These are phyloP conservation scores for Chloranthus sessilifolius DNA, from an alignment of 164 flowering plant genomes.

Conservation along the genomic window DNA sequence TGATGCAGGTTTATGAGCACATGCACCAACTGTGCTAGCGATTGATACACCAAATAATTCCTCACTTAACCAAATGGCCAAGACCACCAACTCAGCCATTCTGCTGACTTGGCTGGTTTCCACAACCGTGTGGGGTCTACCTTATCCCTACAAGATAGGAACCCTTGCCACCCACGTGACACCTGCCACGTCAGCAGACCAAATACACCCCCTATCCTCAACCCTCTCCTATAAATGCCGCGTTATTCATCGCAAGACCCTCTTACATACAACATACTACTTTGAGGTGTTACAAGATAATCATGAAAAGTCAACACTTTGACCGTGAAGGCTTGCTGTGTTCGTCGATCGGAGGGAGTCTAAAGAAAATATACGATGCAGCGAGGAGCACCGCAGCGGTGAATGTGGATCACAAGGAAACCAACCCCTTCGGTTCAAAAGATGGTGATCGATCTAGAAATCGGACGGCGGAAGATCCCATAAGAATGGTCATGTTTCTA, in stretches of 20 bases:
- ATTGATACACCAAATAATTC: no score
- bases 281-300: no score
- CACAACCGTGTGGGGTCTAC: slow-evolving; percentile 4
- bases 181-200: neutral
- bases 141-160: neutral
- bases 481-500: slow-evolving; percentile 6
- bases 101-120: slow-evolving; percentile 13
- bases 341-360: neutral
- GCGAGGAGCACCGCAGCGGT: neutral
- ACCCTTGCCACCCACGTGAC: neutral
- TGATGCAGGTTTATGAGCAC: no score
- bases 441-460: neutral
- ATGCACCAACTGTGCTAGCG: no score
- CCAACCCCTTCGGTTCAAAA: neutral
- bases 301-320: no score
- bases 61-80: no score
- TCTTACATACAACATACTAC: neutral
- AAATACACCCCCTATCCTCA: neutral
- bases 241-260: neutral
- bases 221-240: neutral
- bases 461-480: slow-evolving; percentile 4
- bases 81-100: slow-evolving; percentile 4
- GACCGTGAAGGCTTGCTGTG: neutral
- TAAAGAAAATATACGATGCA: slow-evolving; percentile 2
- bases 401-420: neutral